Base-by-base conservation (phyloP, 495 filamentous ascomycete species). In the Xylaria cubensis region DNA sequence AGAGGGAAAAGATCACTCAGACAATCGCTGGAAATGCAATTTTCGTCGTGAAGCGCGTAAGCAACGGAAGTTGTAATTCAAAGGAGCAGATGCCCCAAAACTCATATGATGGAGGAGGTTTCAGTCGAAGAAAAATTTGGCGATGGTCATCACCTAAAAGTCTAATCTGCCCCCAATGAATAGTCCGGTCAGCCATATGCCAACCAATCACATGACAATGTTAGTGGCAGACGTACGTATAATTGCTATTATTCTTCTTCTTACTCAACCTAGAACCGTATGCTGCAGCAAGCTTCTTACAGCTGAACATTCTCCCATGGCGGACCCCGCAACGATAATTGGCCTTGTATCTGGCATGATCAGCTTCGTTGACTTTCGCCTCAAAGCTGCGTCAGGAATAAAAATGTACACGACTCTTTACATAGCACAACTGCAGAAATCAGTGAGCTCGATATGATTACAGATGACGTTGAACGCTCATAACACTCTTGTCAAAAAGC, bases 281-380 rank as follows among this genome's bases (percentile, higher is more conserved):
- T 6, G 19, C 24, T 2, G 19, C 6, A 24, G 19, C 21, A 51
- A 51, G 12, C 39, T 64, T 63, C 24, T 26, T 46, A 13, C 41
- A 64, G 17, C 39, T 29, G 1, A 46, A 44, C n/a, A 44, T 46
- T 9, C 41, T 44, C 61, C 32, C 3, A 64, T 64, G 61, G 39
- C 61, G 15, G 61, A 64, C 41, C 61, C 61, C 6, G 8, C 13
- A 29, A 64, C 61, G 21, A 65, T 65, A 65, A 50, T 65, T 65
- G 63, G 63, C 41, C 63, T 65, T 3, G 12, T 65, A 36, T 65
- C 63, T 50, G 44, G 63, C 44, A 65, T 65, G 26, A 51, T 65
- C 42, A 36, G 24, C 42, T 51, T 65, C 17, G 44, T 51, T 34
- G 63, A 65, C 8, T 65, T 65, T 34, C 44, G 63, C 29, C 26